Evolutionary conservation across 2,329 filamentous ascomycete species (phyloP), one percentile per base, ranked within the genome.

Genomic region (Rutstroemia sp.): DNA sequence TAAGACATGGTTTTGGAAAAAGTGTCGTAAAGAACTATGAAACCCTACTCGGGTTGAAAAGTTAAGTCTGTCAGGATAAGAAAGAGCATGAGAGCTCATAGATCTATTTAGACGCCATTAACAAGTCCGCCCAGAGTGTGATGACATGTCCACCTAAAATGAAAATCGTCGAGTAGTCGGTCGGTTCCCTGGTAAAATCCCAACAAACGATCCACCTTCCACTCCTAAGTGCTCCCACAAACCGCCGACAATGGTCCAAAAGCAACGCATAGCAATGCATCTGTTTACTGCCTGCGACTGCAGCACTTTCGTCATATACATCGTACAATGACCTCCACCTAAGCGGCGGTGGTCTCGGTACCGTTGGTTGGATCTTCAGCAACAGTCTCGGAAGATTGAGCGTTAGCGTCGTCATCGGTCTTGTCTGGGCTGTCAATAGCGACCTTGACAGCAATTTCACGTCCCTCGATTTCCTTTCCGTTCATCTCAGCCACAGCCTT

Each of bases 401-500:
- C 45, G 45, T 42, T 49, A 56, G 73, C 72, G 72, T 96, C 92
- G 76, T 96, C 92, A 63, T 87, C 83, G 59, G 83, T 86, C 87
- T 97, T 99, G 77, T 95, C 92, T 63, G 94, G 94, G 81, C 91
- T 96, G 80, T 99, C 94, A 71, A 99, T 97, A 71, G 94, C 94
- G 72, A 99, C 92, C 88, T 99, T 99, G 82, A 99, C 94, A 64
- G 94, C 94, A 67, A 99, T 99, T 80, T 97, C 92, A 70, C 94
- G 92, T 63, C 92, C 94, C 75, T 97, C 94, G 66, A 99, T 94
- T 74, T 96, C 90, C 85, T 96, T 97, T 77, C 91, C 94, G 77
- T 99, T 96, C 94, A 99, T 99, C 81, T 99, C 94, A 53, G 78
- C 72, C 65, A 96, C 95, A 64, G 94, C 94, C 87, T 96, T 96